phyloP scores from a whole-genome alignment of 192 early-diverging fungal species.

The Coemansia sp. region DNA sequence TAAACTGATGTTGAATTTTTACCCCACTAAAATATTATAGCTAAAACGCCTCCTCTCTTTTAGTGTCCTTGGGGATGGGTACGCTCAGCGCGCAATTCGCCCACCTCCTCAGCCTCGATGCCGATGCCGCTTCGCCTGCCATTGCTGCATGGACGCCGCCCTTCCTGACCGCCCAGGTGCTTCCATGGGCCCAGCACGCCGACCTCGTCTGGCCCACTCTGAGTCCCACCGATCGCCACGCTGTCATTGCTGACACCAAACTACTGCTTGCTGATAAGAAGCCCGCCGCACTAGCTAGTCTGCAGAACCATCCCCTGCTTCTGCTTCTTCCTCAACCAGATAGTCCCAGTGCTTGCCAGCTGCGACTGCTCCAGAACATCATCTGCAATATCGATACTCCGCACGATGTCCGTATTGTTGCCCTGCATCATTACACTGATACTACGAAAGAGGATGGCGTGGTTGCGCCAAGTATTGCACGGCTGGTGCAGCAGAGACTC shows the following conservation, averaged over 20 bases:
- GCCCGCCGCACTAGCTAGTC: not conserved
- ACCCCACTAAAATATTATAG: too few relatives aligned
- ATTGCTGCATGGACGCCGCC: constrained; percentile 14
- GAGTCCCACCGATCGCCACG: not conserved
- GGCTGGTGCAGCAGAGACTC: not conserved
- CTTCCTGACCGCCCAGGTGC: not conserved
- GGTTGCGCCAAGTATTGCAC: not conserved
- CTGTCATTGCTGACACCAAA: constrained; percentile 5
- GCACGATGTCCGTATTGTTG: constrained; percentile 15
- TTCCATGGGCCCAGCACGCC: constrained; percentile 35
- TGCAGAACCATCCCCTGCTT: too few relatives aligned
- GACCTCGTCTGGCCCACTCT: constrained; percentile 36
- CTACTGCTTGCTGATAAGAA: constrained; percentile 2
- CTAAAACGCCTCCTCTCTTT: too few relatives aligned
- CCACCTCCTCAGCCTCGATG: constrained; percentile 15
- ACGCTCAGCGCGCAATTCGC: constrained; percentile 38
- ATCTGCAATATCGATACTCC: constrained; percentile 16
- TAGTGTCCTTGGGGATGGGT: constrained; percentile 2
- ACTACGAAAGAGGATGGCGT: not conserved
- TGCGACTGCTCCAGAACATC: constrained; percentile 5
- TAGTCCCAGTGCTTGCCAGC: not conserved
- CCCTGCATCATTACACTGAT: constrained; percentile 15
- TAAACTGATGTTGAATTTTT: too few relatives aligned
- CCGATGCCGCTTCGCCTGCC: constrained; percentile 3
- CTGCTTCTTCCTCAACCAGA: too few relatives aligned